Evolutionary conservation across 2,329 filamentous ascomycete genomes (phyloP).

Genomic region (Pseudogymnoascus sp.): DNA sequence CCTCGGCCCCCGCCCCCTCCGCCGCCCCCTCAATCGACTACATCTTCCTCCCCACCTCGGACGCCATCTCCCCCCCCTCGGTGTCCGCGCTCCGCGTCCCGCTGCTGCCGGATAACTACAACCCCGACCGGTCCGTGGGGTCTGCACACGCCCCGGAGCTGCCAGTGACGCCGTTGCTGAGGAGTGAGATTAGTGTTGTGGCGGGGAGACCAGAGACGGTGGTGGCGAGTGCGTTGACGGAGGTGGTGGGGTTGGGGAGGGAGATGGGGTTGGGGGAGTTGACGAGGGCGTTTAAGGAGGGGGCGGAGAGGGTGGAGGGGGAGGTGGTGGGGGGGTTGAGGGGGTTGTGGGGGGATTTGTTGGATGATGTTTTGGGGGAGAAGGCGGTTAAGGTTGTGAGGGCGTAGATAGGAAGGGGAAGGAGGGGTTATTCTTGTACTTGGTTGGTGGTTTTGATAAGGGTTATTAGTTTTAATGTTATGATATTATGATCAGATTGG

Average conservation of each 20-base stretch:
- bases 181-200: constrained; percentile 45
- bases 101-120: constrained; percentile 52
- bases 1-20: constrained; percentile 30
- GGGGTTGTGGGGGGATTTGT: constrained; percentile 48
- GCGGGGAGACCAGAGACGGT: constrained; percentile 49
- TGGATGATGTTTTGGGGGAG: constrained; percentile 41
- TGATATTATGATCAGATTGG: not conserved
- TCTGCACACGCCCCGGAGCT: constrained; percentile 36
- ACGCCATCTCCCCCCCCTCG: constrained; percentile 19
- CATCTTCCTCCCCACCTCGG: constrained; percentile 42
- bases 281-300: constrained; percentile 45
- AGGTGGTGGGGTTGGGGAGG: constrained; percentile 43
- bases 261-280: constrained; percentile 46
- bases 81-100: constrained; percentile 44
- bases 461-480: not conserved
- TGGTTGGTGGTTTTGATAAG: not conserved
- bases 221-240: constrained; percentile 44
- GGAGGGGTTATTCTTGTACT: not conserved
- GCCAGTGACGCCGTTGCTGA: constrained; percentile 33
- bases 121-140: constrained; percentile 20
- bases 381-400: not conserved
- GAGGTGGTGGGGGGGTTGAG: constrained; percentile 41
- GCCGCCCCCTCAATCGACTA: constrained; percentile 40
- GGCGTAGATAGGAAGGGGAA: not conserved
- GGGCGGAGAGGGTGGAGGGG: constrained; percentile 22